Conservation (phyloP, 2,329 filamentous ascomycete genomes). For the Chaetomiaceae sp. region DNA sequence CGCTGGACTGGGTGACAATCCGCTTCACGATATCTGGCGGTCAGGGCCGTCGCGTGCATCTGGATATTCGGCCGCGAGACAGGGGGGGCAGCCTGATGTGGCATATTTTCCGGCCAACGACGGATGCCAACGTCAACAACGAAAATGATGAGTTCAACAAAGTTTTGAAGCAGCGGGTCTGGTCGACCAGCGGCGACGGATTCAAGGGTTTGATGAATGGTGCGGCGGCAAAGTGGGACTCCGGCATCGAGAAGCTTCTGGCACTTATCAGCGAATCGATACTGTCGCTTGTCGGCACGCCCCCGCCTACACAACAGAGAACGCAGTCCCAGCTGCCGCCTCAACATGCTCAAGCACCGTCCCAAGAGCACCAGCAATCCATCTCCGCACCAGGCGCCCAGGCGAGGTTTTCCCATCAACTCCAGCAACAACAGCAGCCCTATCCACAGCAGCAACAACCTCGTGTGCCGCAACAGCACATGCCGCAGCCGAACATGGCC, state of each 20-base stretch:
- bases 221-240: conserved; percentile 41
- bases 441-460: neutral
- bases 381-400: neutral
- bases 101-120: conserved; percentile 18
- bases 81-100: conserved; percentile 41
- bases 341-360: conserved; percentile 1
- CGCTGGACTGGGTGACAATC: conserved; percentile 55
- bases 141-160: conserved; percentile 35
- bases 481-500: neutral
- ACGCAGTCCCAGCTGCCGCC: conserved; percentile 20
- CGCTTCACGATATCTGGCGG: conserved; percentile 44
- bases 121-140: conserved; percentile 28
- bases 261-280: conserved; percentile 45
- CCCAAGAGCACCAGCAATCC: conserved; percentile 4
- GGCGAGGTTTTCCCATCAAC: neutral
- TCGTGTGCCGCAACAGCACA: neutral
- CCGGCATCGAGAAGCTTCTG: conserved; percentile 44
- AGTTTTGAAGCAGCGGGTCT: conserved; percentile 41
- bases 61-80: conserved; percentile 50
- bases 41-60: conserved; percentile 34
- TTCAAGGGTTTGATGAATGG: conserved; percentile 47
- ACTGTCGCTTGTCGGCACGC: conserved; percentile 31
- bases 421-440: conserved; percentile 1
- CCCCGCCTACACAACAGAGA: conserved; percentile 16
- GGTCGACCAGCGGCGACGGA: conserved; percentile 40